Percentiles rank a stretch among this genome's conserved stretches.
These are phyloP conservation scores for Ustilago sp. DNA, from an alignment of 1,284 basidiomycete species.

Conservation along the genomic window DNA sequence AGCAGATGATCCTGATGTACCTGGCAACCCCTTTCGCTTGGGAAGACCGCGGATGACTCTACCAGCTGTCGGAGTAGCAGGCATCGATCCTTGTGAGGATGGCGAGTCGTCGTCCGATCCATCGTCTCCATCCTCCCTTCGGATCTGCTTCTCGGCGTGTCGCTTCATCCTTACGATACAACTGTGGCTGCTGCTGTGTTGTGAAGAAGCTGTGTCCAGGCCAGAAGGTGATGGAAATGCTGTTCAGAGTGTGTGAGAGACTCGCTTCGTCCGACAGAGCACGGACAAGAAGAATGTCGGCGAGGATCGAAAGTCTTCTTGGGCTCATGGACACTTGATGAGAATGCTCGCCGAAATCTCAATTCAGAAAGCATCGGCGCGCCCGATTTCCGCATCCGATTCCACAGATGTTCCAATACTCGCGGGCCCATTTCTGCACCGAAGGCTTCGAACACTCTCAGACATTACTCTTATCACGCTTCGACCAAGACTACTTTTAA, in stretches of 20 bases:
- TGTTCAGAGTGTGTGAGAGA: not conserved
- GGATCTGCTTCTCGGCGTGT: constrained; percentile 51
- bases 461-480: too few relatives aligned
- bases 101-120: constrained; percentile 43
- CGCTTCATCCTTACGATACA: constrained; percentile 35
- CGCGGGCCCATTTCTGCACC: too few relatives aligned
- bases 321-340: not conserved
- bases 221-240: too few relatives aligned
- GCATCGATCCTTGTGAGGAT: constrained; percentile 31
- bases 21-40: constrained; percentile 27
- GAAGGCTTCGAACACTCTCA: not conserved
- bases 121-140: constrained; percentile 47
- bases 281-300: constrained; percentile 19
- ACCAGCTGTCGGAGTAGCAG: constrained; percentile 34
- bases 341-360: too few relatives aligned
- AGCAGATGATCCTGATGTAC: constrained; percentile 21
- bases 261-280: constrained; percentile 1
- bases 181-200: not conserved
- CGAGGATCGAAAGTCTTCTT: constrained; percentile 20
- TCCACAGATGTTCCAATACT: too few relatives aligned
- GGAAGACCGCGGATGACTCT: constrained; percentile 44
- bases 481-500: too few relatives aligned
- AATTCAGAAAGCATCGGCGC: too few relatives aligned
- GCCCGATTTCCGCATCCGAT: too few relatives aligned
- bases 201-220: not conserved